Evolutionary conservation across 2,329 filamentous ascomycete genomes (phyloP).

Genomic region (Verticillium tricorpus): DNA sequence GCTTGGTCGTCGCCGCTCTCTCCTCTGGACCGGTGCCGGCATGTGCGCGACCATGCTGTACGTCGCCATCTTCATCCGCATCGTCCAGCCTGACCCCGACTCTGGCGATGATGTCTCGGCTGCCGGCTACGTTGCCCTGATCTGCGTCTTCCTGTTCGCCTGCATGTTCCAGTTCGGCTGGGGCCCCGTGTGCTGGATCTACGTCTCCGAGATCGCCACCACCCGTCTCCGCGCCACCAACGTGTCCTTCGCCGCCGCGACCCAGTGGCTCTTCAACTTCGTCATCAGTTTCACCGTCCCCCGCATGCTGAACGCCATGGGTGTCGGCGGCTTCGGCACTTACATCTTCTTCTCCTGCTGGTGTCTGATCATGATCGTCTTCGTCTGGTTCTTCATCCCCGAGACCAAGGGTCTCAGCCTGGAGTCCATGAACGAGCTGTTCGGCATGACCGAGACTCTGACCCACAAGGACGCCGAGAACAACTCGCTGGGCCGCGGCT

Average conservation of each 20-base stretch:
- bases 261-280: constrained; percentile 63
- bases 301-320: constrained; percentile 53
- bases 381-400: constrained; percentile 37
- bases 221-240: constrained; percentile 46
- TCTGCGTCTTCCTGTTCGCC: constrained; percentile 61
- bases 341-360: constrained; percentile 34
- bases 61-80: constrained; percentile 56
- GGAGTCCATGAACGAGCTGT: constrained; percentile 10
- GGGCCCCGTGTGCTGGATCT: constrained; percentile 38
- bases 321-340: constrained; percentile 37
- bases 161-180: constrained; percentile 32
- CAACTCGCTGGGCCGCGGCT: constrained; percentile 1
- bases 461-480: constrained; percentile 3
- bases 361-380: constrained; percentile 22
- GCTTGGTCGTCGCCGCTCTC: constrained; percentile 40
- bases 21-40: constrained; percentile 33
- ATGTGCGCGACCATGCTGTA: constrained; percentile 34
- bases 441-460: constrained; percentile 6
- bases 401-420: constrained; percentile 40
- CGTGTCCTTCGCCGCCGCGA: constrained; percentile 56
- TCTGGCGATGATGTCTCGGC: constrained; percentile 26
- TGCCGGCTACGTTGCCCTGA: constrained; percentile 58
- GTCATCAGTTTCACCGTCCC: constrained; percentile 60
- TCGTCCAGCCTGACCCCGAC: constrained; percentile 42
- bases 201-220: constrained; percentile 43